Base-by-base conservation (phyloP, 345 rosid species). In the Populus alba region DNA sequence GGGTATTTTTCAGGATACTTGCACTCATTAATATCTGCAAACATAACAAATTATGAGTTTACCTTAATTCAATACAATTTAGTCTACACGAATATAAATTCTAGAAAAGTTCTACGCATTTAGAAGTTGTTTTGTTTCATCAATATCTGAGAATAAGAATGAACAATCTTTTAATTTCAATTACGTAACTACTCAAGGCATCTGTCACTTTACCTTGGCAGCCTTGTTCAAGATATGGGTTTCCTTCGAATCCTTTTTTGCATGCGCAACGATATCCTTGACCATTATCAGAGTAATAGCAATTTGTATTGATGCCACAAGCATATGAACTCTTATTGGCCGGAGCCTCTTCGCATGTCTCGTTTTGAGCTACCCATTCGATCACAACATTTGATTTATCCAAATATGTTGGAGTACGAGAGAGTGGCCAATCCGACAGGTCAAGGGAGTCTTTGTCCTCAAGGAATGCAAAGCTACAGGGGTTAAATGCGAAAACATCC, bases 231-330 rank as follows among this genome's bases (percentile, higher is more conserved):
- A 71, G 80, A 33, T 81, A 76, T 10, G 70, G 83, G 59, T 81
- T 76, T 66, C 83, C 83, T 39, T 7, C 5, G 49, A 81, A 81
- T 23, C 83, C 83, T 6, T n/a, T 8, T 0, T 39, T 39, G 77
- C 80, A 76, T 10, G 7, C 5, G 53, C 83, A 72, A n/a, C 80
- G 70, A 33, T 74, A 74, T 10, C 78, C 78, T 25, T 1, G 8
- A 10, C 20, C 74, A 61, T 68, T 74, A 2, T 68, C 2, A 7
- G 78, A 68, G 49, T 74, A 43, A 13, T 10, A 4, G 27, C 74
- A 79, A 4, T 57, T 10, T 17, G 80, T 16, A 43, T 81, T 71
- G 0, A 0, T 7, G 3, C 80, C 51, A 72, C 83, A 81, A 18
- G 68, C 80, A 23, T 53, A 76, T 29, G 43, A 6, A 11, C 27